phyloP scores from a whole-genome alignment of 129 eudicot genomes.

The Lactuca sativa region DNA sequence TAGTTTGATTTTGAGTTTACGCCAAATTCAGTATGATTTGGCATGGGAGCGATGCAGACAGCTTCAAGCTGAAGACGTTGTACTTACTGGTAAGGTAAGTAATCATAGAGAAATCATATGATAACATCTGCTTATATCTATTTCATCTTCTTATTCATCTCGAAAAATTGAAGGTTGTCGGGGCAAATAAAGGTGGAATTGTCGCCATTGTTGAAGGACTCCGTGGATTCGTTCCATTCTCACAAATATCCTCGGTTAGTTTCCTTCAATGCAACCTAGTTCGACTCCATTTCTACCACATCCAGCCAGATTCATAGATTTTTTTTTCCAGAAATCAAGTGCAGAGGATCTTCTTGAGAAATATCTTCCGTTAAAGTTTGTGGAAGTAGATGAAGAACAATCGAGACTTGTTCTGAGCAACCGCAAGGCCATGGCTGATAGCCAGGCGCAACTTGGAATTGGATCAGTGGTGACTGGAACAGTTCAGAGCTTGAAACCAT shows the following conservation, averaged over 20 bases:
- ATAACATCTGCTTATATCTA: not conserved
- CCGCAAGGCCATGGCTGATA: slow-evolving; percentile 92
- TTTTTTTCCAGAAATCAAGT: slow-evolving; percentile 47
- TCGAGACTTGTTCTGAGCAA: slow-evolving; percentile 83
- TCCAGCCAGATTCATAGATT: not conserved
- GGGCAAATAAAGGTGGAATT: slow-evolving; percentile 92
- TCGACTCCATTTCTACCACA: not conserved
- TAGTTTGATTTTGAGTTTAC: slow-evolving; percentile 71
- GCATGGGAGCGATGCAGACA: slow-evolving; percentile 98
- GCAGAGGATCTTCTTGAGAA: slow-evolving; percentile 82
- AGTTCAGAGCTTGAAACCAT: slow-evolving; percentile 94
- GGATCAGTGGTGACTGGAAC: slow-evolving; percentile 84
- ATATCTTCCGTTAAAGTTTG: slow-evolving; percentile 80
- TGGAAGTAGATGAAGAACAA: slow-evolving; percentile 95
- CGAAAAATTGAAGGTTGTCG: slow-evolving; percentile 60
- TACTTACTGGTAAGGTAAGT: slow-evolving; percentile 78
- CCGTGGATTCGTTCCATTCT: slow-evolving; percentile 92
- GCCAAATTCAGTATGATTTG: slow-evolving; percentile 69
- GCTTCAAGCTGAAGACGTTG: slow-evolving; percentile 92
- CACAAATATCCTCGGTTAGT: slow-evolving; percentile 77
- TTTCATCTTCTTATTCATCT: not conserved
- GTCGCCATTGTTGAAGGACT: slow-evolving; percentile 90
- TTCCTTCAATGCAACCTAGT: not conserved
- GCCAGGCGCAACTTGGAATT: slow-evolving; percentile 93
- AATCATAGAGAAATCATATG: not conserved